Base-by-base conservation (phyloP, 1,284 basidiomycete genomes). In the Boletellus deceptivus region DNA sequence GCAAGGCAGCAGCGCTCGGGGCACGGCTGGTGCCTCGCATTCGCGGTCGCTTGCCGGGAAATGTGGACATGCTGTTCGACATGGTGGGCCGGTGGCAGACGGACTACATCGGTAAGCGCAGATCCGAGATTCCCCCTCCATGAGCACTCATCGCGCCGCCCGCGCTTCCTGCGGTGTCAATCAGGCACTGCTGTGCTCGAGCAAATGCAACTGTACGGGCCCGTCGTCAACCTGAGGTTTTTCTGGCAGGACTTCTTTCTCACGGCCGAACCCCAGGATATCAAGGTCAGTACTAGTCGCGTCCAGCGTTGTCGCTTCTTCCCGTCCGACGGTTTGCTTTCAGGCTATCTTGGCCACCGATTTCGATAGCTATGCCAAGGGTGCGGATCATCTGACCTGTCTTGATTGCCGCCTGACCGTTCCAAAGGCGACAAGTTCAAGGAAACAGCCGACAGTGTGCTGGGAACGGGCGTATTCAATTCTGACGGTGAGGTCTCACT, bases 391-490 rank as follows among this genome's bases (percentile, higher is more conserved):
- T 29, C 18, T 8, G 13, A 6, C 42, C 7, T n/a, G 45, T 43
- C 39, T 55, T 31, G 18, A 48, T 35, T 6, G 7, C 6, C 1
- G 9, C 55, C 27, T 56, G 18, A 67, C 5, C 7, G 41, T 43
- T 33, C 9, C 25, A 9, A 39, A 72, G 71, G 72, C 3, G 55
- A 60, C 16, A 56, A 54, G 38, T 65, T 72, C 39, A 60, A 57
- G 25, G 62, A 61, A 39, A 49, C 51, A 16, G 69, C 67, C 2
- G 49, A 63, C 27, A 63, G 65, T 16, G 59, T 77, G 6, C 59
- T 77, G 14, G 77, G 75, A 10, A 69, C 68, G 1, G 77, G 77
- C 4, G 74, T 77, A 13, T 78, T 78, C 57, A 75, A 78, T 54
- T 64, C 75, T 1, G 75, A 78, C 51, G 75, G 75, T 61, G 54